Evolutionary conservation across 495 filamentous ascomycete genomes (phyloP).

Genomic region (Zalerion maritima): DNA sequence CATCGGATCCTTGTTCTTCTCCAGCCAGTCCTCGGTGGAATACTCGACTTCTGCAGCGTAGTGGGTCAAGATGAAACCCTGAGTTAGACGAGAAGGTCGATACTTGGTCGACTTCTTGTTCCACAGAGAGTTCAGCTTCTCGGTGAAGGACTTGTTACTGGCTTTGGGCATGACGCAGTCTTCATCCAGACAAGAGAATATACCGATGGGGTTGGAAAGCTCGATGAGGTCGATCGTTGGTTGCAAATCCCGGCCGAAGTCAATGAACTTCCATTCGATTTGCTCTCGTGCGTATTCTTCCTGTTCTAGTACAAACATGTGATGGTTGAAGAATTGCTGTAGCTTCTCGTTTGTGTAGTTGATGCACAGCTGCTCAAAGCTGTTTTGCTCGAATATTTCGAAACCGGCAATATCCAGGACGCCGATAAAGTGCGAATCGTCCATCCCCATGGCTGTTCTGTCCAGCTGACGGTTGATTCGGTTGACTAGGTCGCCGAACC

Average conservation of each 20-base stretch:
- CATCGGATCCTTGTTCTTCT: constrained; percentile 97
- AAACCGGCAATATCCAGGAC: constrained; percentile 99
- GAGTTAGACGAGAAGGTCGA: constrained; percentile 66
- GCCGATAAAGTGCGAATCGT: constrained; percentile 90
- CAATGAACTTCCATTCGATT: constrained; percentile 99
- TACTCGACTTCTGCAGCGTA: constrained; percentile 98
- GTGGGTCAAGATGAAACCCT: constrained; percentile 96
- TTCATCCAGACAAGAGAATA: constrained; percentile 96
- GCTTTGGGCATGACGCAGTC: constrained; percentile 99
- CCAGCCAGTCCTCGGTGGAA: constrained; percentile 85
- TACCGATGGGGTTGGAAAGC: constrained; percentile 88
- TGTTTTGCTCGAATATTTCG: constrained; percentile 96
- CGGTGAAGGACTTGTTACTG: constrained; percentile 90
- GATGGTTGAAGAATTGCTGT: constrained; percentile 99
- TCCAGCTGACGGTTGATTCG: constrained; percentile 89
- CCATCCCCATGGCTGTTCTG: constrained; percentile 55
- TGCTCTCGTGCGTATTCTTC: constrained; percentile 96
- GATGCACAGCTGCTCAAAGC: constrained; percentile 98
- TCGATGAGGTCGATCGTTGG: constrained; percentile 98
- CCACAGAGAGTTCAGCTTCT: constrained; percentile 94
- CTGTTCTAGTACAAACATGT: constrained; percentile 99
- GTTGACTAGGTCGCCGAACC: constrained; percentile 82
- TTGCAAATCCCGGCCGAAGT: constrained; percentile 94
- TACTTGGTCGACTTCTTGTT: constrained; percentile 93
- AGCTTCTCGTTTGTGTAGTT: constrained; percentile 99